These are phyloP conservation scores for Mycena vitilis DNA, from an alignment of 768 basidiomycete genomes.

Conservation along the genomic window DNA sequence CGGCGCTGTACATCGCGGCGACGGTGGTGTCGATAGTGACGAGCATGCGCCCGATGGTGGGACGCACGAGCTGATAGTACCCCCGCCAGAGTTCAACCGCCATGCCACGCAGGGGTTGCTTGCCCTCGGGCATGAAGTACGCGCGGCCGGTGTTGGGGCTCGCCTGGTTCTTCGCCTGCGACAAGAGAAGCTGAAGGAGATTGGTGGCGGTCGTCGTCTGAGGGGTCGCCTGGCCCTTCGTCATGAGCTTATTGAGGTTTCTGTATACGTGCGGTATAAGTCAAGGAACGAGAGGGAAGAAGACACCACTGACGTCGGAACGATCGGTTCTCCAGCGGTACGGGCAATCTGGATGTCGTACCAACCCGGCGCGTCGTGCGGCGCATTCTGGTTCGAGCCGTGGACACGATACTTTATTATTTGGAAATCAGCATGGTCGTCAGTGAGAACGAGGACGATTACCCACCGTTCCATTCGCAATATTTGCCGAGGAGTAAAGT, in stretches of 20 bases:
- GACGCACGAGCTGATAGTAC: conserved; percentile 53
- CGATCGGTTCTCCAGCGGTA: conserved; percentile 43
- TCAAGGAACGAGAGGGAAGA: neutral
- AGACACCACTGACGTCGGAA: conserved; percentile 42
- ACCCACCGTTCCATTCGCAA: conserved; percentile 14
- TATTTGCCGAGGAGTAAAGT: conserved; percentile 14
- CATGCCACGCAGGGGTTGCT: conserved; percentile 17
- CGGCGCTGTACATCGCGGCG: conserved; percentile 44
- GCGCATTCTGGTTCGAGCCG: conserved; percentile 42
- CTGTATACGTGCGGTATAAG: conserved; percentile 5
- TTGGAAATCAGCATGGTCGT: conserved; percentile 25
- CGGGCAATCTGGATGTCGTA: conserved; percentile 40
- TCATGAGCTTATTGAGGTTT: conserved; percentile 20
- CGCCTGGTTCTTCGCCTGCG: conserved; percentile 47
- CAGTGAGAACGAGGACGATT: conserved; percentile 15
- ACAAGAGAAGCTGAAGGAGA: conserved; percentile 49
- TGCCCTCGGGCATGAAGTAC: conserved; percentile 43
- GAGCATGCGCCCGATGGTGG: conserved; percentile 41
- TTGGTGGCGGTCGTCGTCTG: conserved; percentile 45
- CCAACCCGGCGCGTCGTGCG: conserved; percentile 30
- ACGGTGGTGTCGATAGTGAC: conserved; percentile 52
- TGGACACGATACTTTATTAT: conserved; percentile 45
- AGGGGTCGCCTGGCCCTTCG: conserved; percentile 10
- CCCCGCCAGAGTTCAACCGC: conserved; percentile 49
- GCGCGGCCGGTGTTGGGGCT: conserved; percentile 49